Conservation (phyloP, 2,329 filamentous ascomycete genomes). For the Penicillium sp. region DNA sequence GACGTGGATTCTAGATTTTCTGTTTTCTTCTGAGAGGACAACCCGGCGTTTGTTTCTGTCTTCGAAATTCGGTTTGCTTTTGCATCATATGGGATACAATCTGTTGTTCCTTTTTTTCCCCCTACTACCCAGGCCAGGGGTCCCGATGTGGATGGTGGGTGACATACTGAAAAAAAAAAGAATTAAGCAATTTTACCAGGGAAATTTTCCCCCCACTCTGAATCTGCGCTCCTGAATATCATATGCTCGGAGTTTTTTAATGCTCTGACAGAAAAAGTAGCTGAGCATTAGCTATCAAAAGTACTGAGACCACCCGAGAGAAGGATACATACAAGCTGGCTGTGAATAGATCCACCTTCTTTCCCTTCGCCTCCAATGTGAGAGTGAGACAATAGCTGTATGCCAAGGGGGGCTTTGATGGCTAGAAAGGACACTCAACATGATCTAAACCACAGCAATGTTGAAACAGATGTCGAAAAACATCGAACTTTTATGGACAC, state of each 20-base stretch:
- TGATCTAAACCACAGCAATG: background rate
- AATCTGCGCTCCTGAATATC: background rate
- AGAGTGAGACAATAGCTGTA: background rate
- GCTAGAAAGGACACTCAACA: background rate
- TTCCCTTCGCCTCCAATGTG: background rate
- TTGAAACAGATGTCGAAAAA: background rate
- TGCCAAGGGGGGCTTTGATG: background rate
- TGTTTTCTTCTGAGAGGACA: conserved; percentile 24
- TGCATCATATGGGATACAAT: conserved; percentile 27
- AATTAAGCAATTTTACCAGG: conserved; percentile 19
- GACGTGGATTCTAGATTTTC: conserved; percentile 46
- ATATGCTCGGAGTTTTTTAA: background rate
- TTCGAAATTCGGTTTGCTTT: conserved; percentile 22
- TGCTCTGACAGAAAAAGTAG: background rate
- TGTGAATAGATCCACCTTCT: background rate
- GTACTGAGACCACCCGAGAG: background rate
- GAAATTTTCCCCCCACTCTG: conserved; percentile 12
- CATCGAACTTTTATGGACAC: background rate
- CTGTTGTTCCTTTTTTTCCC: conserved; percentile 28
- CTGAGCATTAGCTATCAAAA: background rate
- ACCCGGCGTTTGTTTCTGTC: conserved; percentile 24
- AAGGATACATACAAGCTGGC: background rate
- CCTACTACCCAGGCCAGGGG: conserved; percentile 28
- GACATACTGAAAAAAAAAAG: conserved; percentile 16
- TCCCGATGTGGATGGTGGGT: conserved; percentile 19